These are phyloP conservation scores for Amanita pseudoporphyria DNA, from an alignment of 768 basidiomycete genomes.

Conservation along the genomic window DNA sequence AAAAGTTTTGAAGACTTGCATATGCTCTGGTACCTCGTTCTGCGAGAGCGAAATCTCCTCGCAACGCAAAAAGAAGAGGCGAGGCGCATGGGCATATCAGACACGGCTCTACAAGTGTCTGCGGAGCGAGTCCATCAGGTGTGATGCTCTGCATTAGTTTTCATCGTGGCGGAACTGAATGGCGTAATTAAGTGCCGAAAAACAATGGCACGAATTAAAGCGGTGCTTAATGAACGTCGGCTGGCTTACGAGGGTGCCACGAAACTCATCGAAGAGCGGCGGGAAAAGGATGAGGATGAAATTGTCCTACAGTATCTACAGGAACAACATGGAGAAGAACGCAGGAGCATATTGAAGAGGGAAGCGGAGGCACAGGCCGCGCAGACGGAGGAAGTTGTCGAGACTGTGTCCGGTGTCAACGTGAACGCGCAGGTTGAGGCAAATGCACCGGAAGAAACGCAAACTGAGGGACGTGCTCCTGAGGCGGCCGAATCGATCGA, in stretches of 20 bases:
- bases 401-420: background rate
- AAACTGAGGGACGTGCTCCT: background rate
- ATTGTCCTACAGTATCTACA: slow-evolving; percentile 20
- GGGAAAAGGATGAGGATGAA: slow-evolving; percentile 19
- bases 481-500: background rate
- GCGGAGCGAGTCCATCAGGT: slow-evolving; percentile 35
- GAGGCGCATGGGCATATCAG: slow-evolving; percentile 45
- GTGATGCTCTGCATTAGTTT: slow-evolving; percentile 11
- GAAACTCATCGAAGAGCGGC: slow-evolving; percentile 28
- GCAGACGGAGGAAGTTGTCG: slow-evolving; percentile 1
- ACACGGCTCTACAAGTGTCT: slow-evolving; percentile 21
- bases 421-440: background rate
- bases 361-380: slow-evolving; percentile 5
- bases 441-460: background rate
- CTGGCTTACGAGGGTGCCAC: slow-evolving; percentile 71
- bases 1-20: slow-evolving; percentile 94
- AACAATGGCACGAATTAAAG: slow-evolving; percentile 96
- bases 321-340: slow-evolving; percentile 15
- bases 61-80: slow-evolving; percentile 80
- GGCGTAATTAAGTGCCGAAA: slow-evolving; percentile 59
- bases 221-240: slow-evolving; percentile 83
- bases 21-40: slow-evolving; percentile 85
- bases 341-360: slow-evolving; percentile 8
- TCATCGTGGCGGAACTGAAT: slow-evolving; percentile 1
- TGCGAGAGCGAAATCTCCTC: slow-evolving; percentile 84